Percentiles rank a stretch among this genome's conserved stretches.
Conservation (phyloP, 495 filamentous ascomycete species). For the Penicillium bovifimosum region DNA sequence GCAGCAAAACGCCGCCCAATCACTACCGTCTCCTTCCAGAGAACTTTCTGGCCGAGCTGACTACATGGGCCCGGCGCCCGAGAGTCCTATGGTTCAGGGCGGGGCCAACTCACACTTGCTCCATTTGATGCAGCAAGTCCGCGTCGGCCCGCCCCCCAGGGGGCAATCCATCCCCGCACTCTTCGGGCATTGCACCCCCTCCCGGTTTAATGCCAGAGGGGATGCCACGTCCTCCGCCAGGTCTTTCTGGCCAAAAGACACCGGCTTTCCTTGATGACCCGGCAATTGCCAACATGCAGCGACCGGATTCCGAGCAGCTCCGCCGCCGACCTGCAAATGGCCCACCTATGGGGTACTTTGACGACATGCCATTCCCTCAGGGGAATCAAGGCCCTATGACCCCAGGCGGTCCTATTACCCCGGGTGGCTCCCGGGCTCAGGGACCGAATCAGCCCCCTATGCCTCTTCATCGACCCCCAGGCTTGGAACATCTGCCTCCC, state of each 20-base stretch:
- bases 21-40: conserved; percentile 34
- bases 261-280: conserved; percentile 44
- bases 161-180: conserved; percentile 25
- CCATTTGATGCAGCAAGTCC: conserved; percentile 49
- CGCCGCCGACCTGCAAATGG: conserved; percentile 36
- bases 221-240: conserved; percentile 43
- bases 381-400: conserved; percentile 34
- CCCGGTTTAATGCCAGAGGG: conserved; percentile 42
- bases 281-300: conserved; percentile 44
- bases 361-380: conserved; percentile 38
- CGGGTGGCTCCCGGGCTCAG: conserved; percentile 33
- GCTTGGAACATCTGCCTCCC: conserved; percentile 44
- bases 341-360: conserved; percentile 43
- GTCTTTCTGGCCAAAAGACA: conserved; percentile 34
- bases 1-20: conserved; percentile 26
- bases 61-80: conserved; percentile 27
- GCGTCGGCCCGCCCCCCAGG: conserved; percentile 29
- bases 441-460: conserved; percentile 33
- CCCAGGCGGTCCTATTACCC: conserved; percentile 36
- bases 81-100: conserved; percentile 28
- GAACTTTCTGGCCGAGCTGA: conserved; percentile 31
- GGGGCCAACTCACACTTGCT: conserved; percentile 41
- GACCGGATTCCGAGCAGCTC: conserved; percentile 40
- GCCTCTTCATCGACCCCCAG: conserved; percentile 44
- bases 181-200: conserved; percentile 33